Percentiles rank a stretch among this genome's conserved stretches.
Evolutionary conservation across 192 early-diverging fungal genomes (phyloP).

Genomic region (Rhizophlyctis rosea): DNA sequence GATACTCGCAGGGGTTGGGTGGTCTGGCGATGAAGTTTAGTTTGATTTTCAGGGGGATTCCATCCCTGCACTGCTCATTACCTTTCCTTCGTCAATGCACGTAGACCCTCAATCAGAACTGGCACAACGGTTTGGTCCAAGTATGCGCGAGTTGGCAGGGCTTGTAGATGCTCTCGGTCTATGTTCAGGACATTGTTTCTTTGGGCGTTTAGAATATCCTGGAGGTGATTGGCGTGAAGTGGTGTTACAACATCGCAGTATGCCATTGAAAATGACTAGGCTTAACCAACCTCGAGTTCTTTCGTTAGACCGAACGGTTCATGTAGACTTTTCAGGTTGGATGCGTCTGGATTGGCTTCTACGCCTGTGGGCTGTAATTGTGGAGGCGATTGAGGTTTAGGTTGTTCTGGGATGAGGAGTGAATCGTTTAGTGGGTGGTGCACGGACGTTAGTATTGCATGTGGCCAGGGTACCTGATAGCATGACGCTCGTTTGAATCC

Average conservation of each 20-base stretch:
- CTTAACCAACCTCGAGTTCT: conserved; percentile 18
- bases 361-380: too few species aligned
- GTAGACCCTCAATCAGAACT: conserved; percentile 50
- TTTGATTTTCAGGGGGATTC: not conserved
- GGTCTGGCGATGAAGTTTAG: conserved; percentile 20
- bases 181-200: not conserved
- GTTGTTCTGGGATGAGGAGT: too few species aligned
- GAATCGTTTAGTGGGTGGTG: too few species aligned
- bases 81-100: conserved; percentile 47
- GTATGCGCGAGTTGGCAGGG: conserved; percentile 44
- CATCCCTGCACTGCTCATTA: conserved; percentile 8
- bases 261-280: not conserved
- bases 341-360: too few species aligned
- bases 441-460: too few species aligned
- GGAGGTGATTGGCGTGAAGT: not conserved
- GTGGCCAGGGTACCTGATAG: too few species aligned
- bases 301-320: conserved; percentile 24
- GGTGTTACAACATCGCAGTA: not conserved
- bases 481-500: too few species aligned
- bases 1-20: conserved; percentile 46
- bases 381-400: too few species aligned
- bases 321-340: conserved; percentile 15
- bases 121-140: conserved; percentile 53
- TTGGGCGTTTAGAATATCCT: conserved; percentile 16
- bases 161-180: conserved; percentile 27